Base-by-base conservation (phyloP, 805 yeast species). In the Kodamaea kakaduensis region DNA sequence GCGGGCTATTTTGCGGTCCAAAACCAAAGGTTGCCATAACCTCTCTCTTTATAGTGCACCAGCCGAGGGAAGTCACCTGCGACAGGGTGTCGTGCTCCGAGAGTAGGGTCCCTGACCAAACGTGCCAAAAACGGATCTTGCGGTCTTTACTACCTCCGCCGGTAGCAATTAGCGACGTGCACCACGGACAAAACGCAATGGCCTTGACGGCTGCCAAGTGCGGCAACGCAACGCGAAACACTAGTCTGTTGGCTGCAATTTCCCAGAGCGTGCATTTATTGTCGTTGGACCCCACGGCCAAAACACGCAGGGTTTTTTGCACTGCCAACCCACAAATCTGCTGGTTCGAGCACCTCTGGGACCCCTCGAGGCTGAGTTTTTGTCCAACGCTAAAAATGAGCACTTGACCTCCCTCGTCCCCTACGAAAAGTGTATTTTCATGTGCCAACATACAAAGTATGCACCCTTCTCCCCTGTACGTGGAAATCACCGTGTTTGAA, bases 201-300 rank as follows among this genome's bases (percentile, higher is more conserved):
- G 96, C 97, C 48, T 88, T 88, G 0, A 89, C 89, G 0, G 97
- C 97, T 1, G 96, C 95, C 2, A 66, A 61, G 50, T 89, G 97
- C 1, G 70, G 75, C 34, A 88, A 61, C 7, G 58, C 52, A 50
- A 69, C 76, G 41, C 61, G 57, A 31, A 74, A 47, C 15, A 36
- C 48, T 7, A 90, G 83, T 9, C 22, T 25, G 4, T 10, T 4
- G 4, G 20, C 26, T 0, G 51, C 36, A 14, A 84, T 69, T 45
- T 83, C 77, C 95, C 95, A 88, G 2, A 89, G 63, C 0, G 84
- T 70, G 40, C 90, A 84, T 12, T 76, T 64, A 49, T 88, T 86
- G 51, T 88, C 95, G 53, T 88, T 88, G 2, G 87, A 84, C 0
- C 96, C 96, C 6, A 84, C 72, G 0, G 95, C 88, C 22, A 85